Evolutionary conservation across 2,329 filamentous ascomycete species (phyloP).

Genomic region (Fusarium nurragi): DNA sequence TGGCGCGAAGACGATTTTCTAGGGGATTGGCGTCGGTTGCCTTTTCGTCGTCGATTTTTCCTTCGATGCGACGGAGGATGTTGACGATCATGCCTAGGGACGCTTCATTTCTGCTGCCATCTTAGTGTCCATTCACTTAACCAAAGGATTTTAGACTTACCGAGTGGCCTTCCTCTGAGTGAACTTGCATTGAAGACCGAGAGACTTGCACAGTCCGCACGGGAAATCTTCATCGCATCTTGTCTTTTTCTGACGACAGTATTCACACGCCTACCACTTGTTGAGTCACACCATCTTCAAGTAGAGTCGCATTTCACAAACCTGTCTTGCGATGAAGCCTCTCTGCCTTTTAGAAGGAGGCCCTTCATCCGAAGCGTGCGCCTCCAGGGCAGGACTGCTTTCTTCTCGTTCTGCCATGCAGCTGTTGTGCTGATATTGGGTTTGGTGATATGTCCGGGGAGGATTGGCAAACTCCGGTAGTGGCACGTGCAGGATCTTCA

Average conservation of each 20-base stretch:
- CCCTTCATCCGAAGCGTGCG: constrained; percentile 15
- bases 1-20: not conserved
- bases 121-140: not conserved
- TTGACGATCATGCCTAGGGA: constrained; percentile 35
- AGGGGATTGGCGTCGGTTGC: not conserved
- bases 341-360: constrained; percentile 24
- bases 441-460: constrained; percentile 15
- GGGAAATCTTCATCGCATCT: constrained; percentile 36
- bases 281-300: not conserved
- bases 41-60: constrained; percentile 28
- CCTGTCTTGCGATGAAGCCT: constrained; percentile 33
- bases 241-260: constrained; percentile 34
- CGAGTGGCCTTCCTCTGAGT: constrained; percentile 24
- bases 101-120: constrained; percentile 16
- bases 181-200: constrained; percentile 25
- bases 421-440: not conserved
- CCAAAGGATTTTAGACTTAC: not conserved
- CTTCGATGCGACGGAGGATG: constrained; percentile 33
- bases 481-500: constrained; percentile 10
- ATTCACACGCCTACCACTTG: constrained; percentile 26
- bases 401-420: constrained; percentile 30
- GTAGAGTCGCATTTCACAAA: not conserved
- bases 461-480: constrained; percentile 15
- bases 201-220: constrained; percentile 23
- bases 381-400: constrained; percentile 4